Conservation (phyloP, 2,329 filamentous ascomycete species). For the Fusarium sp. region DNA sequence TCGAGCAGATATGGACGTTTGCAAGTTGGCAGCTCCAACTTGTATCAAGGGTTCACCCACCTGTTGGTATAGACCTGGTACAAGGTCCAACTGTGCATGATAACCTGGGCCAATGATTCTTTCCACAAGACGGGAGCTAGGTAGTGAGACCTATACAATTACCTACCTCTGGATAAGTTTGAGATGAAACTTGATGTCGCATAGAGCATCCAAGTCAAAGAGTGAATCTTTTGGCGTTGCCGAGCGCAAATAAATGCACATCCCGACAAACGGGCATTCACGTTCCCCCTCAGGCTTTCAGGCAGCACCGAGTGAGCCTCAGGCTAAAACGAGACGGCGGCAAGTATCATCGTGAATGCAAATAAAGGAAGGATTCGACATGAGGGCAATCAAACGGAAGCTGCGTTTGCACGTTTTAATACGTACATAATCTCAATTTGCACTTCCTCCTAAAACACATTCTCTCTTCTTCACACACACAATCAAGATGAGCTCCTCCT, state of each 20-base stretch:
- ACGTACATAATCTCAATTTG: not conserved
- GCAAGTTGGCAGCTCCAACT: not conserved
- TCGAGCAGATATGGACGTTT: not conserved
- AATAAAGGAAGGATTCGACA: not conserved
- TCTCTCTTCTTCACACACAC: not conserved
- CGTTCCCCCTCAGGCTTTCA: not conserved
- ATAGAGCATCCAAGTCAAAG: not conserved
- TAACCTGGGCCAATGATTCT: not conserved
- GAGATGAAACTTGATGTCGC: not conserved
- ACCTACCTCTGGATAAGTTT: not conserved
- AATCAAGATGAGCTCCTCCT: not conserved
- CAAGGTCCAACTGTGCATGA: not conserved
- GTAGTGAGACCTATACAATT: not conserved
- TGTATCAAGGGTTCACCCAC: not conserved
- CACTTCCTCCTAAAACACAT: not conserved
- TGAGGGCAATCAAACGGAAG: not conserved
- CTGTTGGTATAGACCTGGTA: not conserved
- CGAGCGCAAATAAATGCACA: not conserved
- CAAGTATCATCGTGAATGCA: conserved; percentile 3
- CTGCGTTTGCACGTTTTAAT: not conserved
- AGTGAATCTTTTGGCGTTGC: not conserved
- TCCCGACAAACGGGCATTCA: not conserved
- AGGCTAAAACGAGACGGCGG: not conserved
- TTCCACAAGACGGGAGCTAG: not conserved
- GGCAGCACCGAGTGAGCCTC: not conserved